Evolutionary conservation across 2,329 filamentous ascomycete genomes (phyloP).

Genomic region (Paecilomyces sp.): DNA sequence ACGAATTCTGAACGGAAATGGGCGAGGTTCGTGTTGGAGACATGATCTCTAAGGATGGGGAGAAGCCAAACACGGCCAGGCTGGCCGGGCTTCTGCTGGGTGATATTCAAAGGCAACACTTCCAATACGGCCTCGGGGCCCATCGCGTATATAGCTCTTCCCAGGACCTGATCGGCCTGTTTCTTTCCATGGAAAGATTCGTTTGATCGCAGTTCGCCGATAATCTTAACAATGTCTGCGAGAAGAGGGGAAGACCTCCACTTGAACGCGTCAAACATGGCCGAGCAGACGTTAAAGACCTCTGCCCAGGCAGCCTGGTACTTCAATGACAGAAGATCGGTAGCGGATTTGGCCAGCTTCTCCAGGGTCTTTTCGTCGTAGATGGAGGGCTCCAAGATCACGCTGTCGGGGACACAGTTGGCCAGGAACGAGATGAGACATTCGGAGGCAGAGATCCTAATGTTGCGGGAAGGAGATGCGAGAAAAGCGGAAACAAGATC

Average conservation of each 20-base stretch:
- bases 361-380: constrained; percentile 87
- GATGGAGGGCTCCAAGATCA: constrained; percentile 80
- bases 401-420: constrained; percentile 77
- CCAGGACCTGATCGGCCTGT: constrained; percentile 84
- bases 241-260: constrained; percentile 81
- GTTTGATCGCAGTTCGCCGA: constrained; percentile 82
- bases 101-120: constrained; percentile 79
- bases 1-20: constrained; percentile 85
- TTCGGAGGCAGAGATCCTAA: constrained; percentile 88
- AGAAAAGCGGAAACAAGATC: constrained; percentile 72
- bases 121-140: constrained; percentile 77
- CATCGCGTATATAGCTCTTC: constrained; percentile 81
- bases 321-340: constrained; percentile 74
- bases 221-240: constrained; percentile 63
- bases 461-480: constrained; percentile 81
- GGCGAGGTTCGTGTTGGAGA: constrained; percentile 76
- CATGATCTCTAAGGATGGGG: constrained; percentile 80
- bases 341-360: constrained; percentile 64
- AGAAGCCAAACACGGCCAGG: constrained; percentile 91
- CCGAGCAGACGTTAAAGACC: constrained; percentile 79
- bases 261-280: constrained; percentile 72
- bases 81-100: constrained; percentile 67
- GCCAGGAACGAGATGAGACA: constrained; percentile 88
- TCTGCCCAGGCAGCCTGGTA: constrained; percentile 94
- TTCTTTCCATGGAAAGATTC: constrained; percentile 90